A percentile compares a stretch with the other conserved stretches of the same genome.
Evolutionary conservation across 1,284 basidiomycete species (phyloP).

Genomic region (Baeospora myosura): DNA sequence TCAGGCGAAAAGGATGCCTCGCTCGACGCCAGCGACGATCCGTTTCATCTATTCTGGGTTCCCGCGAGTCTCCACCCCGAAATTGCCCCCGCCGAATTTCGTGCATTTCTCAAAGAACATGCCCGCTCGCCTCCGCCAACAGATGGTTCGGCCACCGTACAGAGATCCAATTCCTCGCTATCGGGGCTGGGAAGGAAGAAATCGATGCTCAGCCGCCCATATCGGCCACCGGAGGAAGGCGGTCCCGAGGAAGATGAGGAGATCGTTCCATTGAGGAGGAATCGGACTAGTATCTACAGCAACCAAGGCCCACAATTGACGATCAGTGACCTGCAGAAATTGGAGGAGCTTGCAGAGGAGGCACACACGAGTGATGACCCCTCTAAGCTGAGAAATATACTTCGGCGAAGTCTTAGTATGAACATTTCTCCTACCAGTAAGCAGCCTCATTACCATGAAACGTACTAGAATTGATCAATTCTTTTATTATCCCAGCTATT

Average conservation of each 20-base stretch:
- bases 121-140: slow-evolving; percentile 50
- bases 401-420: slow-evolving; percentile 84
- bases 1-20: too few species aligned
- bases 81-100: slow-evolving; percentile 93
- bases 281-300: slow-evolving; percentile 56
- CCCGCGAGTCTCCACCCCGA: slow-evolving; percentile 95
- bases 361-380: slow-evolving; percentile 81
- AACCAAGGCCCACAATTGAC: slow-evolving; percentile 72
- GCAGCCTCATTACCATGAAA: slow-evolving; percentile 29
- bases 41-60: slow-evolving; percentile 92
- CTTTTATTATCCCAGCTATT: slow-evolving; percentile 38
- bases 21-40: slow-evolving; percentile 45
- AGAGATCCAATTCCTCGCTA: slow-evolving; percentile 27
- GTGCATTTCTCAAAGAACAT: slow-evolving; percentile 91
- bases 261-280: slow-evolving; percentile 61
- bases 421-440: slow-evolving; percentile 80
- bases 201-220: slow-evolving; percentile 88
- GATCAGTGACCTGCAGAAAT: slow-evolving; percentile 84
- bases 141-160: slow-evolving; percentile 32
- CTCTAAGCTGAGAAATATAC: slow-evolving; percentile 70
- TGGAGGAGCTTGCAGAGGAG: slow-evolving; percentile 90
- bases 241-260: slow-evolving; percentile 60
- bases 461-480: too few species aligned
- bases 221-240: slow-evolving; percentile 71
- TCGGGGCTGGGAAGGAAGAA: slow-evolving; percentile 63